These are phyloP conservation scores for Arachis hypogaea DNA, from an alignment of 306 rosid species.

Conservation along the genomic window DNA sequence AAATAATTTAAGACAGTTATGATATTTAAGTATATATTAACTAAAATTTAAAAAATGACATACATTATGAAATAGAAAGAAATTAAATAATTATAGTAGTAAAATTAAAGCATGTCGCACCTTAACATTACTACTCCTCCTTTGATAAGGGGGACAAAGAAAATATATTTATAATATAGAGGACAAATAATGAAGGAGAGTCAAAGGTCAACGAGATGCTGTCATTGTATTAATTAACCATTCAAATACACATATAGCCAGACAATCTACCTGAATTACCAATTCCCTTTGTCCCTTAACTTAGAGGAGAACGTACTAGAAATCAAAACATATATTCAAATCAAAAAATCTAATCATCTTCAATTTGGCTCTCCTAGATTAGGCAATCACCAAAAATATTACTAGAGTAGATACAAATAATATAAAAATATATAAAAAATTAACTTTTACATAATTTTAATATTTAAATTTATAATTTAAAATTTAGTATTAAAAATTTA, in stretches of 20 bases:
- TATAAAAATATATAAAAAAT: too few relatives aligned
- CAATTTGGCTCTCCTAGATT: slow-evolving; percentile 37
- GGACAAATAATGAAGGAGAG: slow-evolving; percentile 42
- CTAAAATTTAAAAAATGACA: too few relatives aligned
- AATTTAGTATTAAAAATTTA: too few relatives aligned
- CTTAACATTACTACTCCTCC: too few relatives aligned
- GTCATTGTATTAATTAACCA: slow-evolving; percentile 41
- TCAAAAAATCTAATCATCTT: slow-evolving; percentile 20
- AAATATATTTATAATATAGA: slow-evolving; percentile 32
- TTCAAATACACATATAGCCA: slow-evolving; percentile 44
- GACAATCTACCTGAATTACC: slow-evolving; percentile 49
- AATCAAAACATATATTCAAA: slow-evolving; percentile 37
- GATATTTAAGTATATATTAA: too few relatives aligned
- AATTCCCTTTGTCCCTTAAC: slow-evolving; percentile 49
- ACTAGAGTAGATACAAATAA: too few relatives aligned
- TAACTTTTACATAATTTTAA: too few relatives aligned
- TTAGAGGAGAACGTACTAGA: slow-evolving; percentile 52
- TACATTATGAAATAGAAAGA: too few relatives aligned
- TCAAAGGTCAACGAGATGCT: slow-evolving; percentile 53
- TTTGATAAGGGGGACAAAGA: slow-evolving; percentile 25
- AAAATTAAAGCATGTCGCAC: too few relatives aligned
- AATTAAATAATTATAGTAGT: too few relatives aligned
- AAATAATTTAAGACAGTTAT: too few relatives aligned
- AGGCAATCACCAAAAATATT: slow-evolving; percentile 34
- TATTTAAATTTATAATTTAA: too few relatives aligned